Evolutionary conservation across 208 protist species (phyloP), one percentile per base, ranked within the genome.

Genomic region (Naegleria lovaniensis): DNA sequence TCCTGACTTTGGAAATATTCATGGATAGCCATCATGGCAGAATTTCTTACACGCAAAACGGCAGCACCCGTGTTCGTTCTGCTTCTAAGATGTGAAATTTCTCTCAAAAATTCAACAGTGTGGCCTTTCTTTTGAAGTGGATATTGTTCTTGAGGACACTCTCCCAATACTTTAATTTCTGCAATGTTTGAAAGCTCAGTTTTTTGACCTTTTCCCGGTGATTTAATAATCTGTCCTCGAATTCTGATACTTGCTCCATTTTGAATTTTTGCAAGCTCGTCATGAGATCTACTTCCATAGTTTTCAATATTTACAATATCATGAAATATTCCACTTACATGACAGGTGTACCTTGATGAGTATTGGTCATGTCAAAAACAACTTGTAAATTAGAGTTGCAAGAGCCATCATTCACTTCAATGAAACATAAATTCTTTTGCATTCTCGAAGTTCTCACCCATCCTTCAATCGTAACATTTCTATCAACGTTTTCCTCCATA

Each of bases 51-150:
- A 41, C 96, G 59, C 9, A 92, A 36, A 4, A 96, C 90, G 0
- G 95, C 93, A 67, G 92, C 89, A 51, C 92, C 58, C 11, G 91
- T 94, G 91, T 96, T 96, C 85, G 95, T 95, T 40, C 96, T 92
- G n/a, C 92, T 38, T 3, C 96, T 90, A 0, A 97, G 91, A 85
- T 97, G 96, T 22, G 94, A 92, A 48, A 95, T 94, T 5, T 93
- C 90, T 90, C 96, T 93, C 5, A 97, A 93, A 90, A 96, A 96
- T 91, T 97, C 96, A 9, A 96, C 52, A 25, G 94, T 91, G 90
- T 96, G 94, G 2, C 86, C 40, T 91, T 97, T 97, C 89, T 95
- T 96, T 91, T 96, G 94, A 11, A 97, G 92, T 85, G 96, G 96
- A 90, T 96, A 97, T 25, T 52, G 83, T 22, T 91, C 9, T 9